Evolutionary conservation across 331 rosid species (phyloP).

Genomic region (Malus hybrid): DNA sequence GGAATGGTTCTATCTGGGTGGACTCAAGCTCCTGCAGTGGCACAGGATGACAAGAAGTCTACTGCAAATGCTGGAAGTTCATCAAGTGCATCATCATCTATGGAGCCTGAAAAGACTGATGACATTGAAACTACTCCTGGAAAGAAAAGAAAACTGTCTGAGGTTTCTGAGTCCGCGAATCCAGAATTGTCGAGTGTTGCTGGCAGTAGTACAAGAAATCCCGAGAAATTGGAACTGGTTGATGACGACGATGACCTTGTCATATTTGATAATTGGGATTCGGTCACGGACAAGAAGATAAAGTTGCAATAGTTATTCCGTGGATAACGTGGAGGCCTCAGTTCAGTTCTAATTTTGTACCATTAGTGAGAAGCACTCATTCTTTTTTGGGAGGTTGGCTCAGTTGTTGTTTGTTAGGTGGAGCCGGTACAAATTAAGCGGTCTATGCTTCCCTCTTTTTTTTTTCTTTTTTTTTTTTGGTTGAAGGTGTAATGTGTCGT

Average conservation of each 20-base stretch:
- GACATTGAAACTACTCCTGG: conserved; percentile 23
- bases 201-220: conserved; percentile 24
- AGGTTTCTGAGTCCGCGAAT: conserved; percentile 15
- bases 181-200: conserved; percentile 14
- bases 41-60: conserved; percentile 41
- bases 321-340: conserved; percentile 19
- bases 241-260: conserved; percentile 68
- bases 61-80: conserved; percentile 50
- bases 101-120: conserved; percentile 35
- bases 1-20: conserved; percentile 92
- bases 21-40: conserved; percentile 56
- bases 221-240: conserved; percentile 44
- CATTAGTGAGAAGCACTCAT: conserved; percentile 55
- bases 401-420: conserved; percentile 40
- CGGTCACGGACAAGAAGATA: conserved; percentile 52
- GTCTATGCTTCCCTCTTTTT: neutral
- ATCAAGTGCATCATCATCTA: conserved; percentile 17
- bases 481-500: conserved; percentile 27
- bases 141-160: conserved; percentile 63
- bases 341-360: conserved; percentile 61
- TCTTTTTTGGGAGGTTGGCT: conserved; percentile 50
- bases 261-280: conserved; percentile 42
- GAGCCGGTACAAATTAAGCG: conserved; percentile 3
- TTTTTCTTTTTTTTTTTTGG: neutral
- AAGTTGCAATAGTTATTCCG: conserved; percentile 34